phyloP scores from a whole-genome alignment of 495 filamentous ascomycete genomes.

The Haplographium delicatum region DNA sequence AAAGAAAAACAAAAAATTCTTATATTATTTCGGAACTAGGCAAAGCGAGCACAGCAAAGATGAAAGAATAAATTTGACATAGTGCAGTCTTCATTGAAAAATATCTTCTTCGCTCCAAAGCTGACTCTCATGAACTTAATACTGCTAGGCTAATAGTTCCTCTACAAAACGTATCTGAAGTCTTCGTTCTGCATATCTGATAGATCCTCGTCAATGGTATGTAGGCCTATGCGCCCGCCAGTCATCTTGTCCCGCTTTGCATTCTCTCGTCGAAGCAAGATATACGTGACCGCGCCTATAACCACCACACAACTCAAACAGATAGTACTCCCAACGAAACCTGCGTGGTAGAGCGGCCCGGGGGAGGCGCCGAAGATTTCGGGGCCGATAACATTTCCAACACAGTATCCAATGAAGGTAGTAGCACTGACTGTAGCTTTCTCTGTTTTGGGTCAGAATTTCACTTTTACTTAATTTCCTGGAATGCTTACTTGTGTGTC shows the following conservation, averaged over 20 bases:
- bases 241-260: conserved; percentile 54
- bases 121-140: no score
- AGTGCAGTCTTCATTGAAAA: no score
- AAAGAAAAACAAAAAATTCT: no score
- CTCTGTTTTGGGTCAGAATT: conserved; percentile 1
- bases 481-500: conserved; percentile 12
- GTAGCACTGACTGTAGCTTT: conserved; percentile 7
- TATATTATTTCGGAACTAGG: no score
- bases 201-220: conserved; percentile 12
- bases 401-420: conserved; percentile 12
- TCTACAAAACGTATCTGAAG: conserved; percentile 2
- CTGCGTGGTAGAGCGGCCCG: conserved; percentile 58
- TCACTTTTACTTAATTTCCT: not conserved
- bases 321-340: conserved; percentile 49
- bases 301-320: conserved; percentile 54
- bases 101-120: no score
- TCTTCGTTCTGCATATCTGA: conserved; percentile 17
- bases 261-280: conserved; percentile 36
- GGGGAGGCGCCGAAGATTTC: conserved; percentile 47
- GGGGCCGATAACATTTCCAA: conserved; percentile 13
- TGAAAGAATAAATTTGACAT: no score
- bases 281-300: conserved; percentile 53
- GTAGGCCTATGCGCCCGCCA: conserved; percentile 42
- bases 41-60: no score
- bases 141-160: no score